Percentiles rank a stretch among this genome's conserved stretches.
These are phyloP conservation scores for Xanthoparmelia taractica DNA, from an alignment of 495 filamentous ascomycete genomes.

Conservation along the genomic window DNA sequence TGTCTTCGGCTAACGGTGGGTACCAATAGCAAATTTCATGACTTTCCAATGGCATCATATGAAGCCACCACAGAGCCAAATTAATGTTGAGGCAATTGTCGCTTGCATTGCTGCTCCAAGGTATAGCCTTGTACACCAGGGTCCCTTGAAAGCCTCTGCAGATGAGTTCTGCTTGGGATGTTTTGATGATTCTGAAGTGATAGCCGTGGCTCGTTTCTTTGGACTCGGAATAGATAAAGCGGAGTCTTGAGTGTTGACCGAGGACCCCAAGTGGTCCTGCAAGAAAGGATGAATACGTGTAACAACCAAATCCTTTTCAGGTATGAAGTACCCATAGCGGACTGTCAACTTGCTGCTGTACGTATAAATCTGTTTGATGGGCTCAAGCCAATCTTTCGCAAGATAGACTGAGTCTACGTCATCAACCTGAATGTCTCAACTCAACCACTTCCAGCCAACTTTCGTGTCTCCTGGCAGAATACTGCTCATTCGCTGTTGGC, in stretches of 20 bases:
- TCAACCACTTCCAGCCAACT: background rate
- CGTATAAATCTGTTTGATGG: conserved; percentile 7
- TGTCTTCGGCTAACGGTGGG: background rate
- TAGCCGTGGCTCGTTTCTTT: background rate
- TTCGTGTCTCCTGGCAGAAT: conserved; percentile 16
- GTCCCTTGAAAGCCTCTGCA: background rate
- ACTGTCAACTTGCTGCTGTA: background rate
- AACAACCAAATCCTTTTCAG: conserved; percentile 4
- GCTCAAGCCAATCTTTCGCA: background rate
- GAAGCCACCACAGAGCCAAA: background rate
- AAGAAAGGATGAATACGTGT: background rate
- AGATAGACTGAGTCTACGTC: no score
- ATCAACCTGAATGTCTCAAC: background rate
- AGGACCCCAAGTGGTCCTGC: background rate
- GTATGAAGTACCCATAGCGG: conserved; percentile 7
- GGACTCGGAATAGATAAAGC: background rate
- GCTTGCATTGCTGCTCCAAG: background rate
- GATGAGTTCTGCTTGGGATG: background rate
- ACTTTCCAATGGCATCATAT: background rate
- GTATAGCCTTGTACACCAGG: background rate
- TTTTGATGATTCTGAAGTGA: background rate
- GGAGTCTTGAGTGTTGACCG: background rate
- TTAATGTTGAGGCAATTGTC: background rate
- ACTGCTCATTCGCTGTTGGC: background rate
- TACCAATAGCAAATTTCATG: background rate